Evolutionary conservation across 441 rosid species (phyloP), one percentile per base, ranked within the genome.

Genomic region (Syzygium malaccense): DNA sequence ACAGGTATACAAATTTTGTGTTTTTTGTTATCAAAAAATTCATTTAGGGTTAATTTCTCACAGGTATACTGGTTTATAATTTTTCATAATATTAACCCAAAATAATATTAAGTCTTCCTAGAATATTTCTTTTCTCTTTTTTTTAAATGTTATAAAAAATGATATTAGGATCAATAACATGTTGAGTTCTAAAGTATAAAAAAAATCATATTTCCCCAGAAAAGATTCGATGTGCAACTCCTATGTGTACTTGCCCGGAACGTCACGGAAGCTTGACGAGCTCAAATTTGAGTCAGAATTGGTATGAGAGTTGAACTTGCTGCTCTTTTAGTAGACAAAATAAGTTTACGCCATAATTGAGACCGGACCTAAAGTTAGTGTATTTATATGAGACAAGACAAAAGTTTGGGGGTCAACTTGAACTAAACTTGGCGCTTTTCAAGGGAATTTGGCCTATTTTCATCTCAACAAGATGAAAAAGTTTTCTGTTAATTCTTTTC

Each of bases 191-290:
- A 64, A 30, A 64, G 37, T 33, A 15, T 64, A 28, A 28, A n/a
- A 60, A n/a, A 15, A 60, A 28, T 5, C 20, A n/a, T 15, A 14
- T 64, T 7, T 64, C 3, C 15, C 20, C 9, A 64, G 3, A 4
- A 64, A 4, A 64, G 23, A 64, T 64, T 15, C 1, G 3, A n/a
- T 3, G 3, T 2, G 0, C 7, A 33, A 62, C 71, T 15, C 20
- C 23, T 0, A 1, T 15, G 20, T 30, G 1, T 64, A 30, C 19
- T 64, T 2, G 6, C 0, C 20, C 15, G 15, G 30, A n/a, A n/a
- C 17, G 17, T 30, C 75, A 64, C 10, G 4, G 1, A 62, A 62
- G 30, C 37, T 64, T 64, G 30, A 64, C 4, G 5, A 1, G 37
- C 20, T 18, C 5, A 64, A 5, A 64, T 64, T n/a, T 18, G 4